Conservation (phyloP, 1,284 basidiomycete species). For the Porodaedalea pini region DNA sequence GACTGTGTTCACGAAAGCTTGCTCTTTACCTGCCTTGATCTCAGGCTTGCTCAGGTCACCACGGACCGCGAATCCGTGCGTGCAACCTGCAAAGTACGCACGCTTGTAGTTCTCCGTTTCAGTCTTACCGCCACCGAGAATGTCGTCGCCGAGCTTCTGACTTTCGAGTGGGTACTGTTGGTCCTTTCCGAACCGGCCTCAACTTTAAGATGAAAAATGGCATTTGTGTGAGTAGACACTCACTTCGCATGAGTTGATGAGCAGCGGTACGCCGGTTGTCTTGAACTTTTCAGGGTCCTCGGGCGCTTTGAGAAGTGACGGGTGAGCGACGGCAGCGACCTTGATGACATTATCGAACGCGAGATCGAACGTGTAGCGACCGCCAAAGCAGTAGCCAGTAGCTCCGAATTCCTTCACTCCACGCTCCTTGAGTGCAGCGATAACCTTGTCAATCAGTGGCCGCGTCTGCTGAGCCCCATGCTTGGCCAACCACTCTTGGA, state of each 20-base stretch:
- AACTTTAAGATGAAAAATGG: not conserved
- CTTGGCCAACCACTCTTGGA: slow-evolving; percentile 45
- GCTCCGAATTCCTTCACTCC: slow-evolving; percentile 59
- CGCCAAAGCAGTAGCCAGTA: slow-evolving; percentile 72
- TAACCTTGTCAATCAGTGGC: slow-evolving; percentile 54
- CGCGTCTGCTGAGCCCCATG: slow-evolving; percentile 48
- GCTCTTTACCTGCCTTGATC: slow-evolving; percentile 39
- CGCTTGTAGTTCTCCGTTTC: slow-evolving; percentile 52
- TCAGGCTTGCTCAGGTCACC: slow-evolving; percentile 37
- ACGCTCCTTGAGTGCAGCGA: slow-evolving; percentile 50
- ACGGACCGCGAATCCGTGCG: slow-evolving; percentile 55
- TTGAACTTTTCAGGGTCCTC: slow-evolving; percentile 60
- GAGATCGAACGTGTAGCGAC: slow-evolving; percentile 62
- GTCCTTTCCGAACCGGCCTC: slow-evolving; percentile 33
- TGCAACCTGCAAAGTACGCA: slow-evolving; percentile 51
- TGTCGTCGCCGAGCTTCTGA: slow-evolving; percentile 47
- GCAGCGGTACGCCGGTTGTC: slow-evolving; percentile 48
- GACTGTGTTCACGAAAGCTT: slow-evolving; percentile 38
- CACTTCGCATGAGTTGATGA: slow-evolving; percentile 58
- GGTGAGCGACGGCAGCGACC: slow-evolving; percentile 59
- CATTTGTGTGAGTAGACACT: not conserved
- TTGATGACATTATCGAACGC: slow-evolving; percentile 58
- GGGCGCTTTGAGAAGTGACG: slow-evolving; percentile 61
- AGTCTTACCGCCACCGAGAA: slow-evolving; percentile 52
- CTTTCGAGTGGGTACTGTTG: slow-evolving; percentile 45